These are phyloP conservation scores for Hygrophila difformis DNA, from an alignment of 257 asterid species.

Conservation along the genomic window DNA sequence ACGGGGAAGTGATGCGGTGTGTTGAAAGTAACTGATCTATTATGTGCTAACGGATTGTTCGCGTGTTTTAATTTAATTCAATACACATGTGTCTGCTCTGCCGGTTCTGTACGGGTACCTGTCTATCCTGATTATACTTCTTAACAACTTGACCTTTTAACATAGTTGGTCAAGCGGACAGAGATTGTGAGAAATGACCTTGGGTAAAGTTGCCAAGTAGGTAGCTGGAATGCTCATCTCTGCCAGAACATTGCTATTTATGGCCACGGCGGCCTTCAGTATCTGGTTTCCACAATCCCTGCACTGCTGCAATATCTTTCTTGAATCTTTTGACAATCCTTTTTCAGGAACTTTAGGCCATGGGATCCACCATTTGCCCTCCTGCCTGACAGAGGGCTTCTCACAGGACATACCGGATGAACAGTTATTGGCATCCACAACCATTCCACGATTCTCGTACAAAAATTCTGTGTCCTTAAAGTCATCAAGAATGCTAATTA, in stretches of 20 bases:
- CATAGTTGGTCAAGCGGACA: no score
- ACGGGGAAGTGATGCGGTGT: no score
- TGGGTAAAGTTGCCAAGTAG: slow-evolving; percentile 77
- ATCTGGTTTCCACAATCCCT: slow-evolving; percentile 97
- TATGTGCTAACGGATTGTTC: no score
- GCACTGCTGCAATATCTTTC: slow-evolving; percentile 89
- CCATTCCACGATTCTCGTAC: slow-evolving; percentile 83
- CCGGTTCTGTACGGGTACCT: no score
- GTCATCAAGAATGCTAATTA: slow-evolving; percentile 80
- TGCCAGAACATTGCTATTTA: slow-evolving; percentile 73
- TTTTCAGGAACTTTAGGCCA: slow-evolving; percentile 86
- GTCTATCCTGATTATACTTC: no score
- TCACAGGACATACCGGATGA: slow-evolving; percentile 35
- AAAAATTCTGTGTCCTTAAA: slow-evolving; percentile 75
- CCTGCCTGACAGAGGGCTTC: slow-evolving; percentile 92
- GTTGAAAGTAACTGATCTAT: no score
- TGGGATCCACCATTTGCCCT: slow-evolving; percentile 99
- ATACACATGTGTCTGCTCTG: no score
- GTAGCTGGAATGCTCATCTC: slow-evolving; percentile 94
- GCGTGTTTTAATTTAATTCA: no score
- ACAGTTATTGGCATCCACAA: slow-evolving; percentile 41
- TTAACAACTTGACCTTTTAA: no score
- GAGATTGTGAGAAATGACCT: no score
- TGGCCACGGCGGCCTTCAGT: slow-evolving; percentile 92
- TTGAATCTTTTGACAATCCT: slow-evolving; percentile 71